Evolutionary conservation across 805 yeast species (phyloP).

Genomic region (Saccharomyces kudriavzevii): DNA sequence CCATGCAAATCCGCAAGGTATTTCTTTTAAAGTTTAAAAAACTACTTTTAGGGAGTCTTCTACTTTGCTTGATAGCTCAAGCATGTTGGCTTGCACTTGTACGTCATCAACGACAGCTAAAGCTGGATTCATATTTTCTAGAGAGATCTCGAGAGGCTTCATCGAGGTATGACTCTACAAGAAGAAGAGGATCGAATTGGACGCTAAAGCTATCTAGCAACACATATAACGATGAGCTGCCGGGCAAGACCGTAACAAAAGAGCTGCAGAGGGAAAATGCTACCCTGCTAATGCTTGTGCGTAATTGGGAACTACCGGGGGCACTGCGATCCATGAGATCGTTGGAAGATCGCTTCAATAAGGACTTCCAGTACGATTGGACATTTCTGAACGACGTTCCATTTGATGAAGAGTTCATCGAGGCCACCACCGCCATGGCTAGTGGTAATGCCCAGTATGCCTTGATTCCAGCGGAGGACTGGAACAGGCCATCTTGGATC

Average conservation of each 20-base stretch:
- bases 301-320: slow-evolving; percentile 70
- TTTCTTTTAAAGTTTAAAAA: not conserved
- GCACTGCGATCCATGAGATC: slow-evolving; percentile 72
- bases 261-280: slow-evolving; percentile 46
- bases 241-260: slow-evolving; percentile 1
- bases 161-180: slow-evolving; percentile 10
- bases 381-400: slow-evolving; percentile 70
- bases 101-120: not conserved
- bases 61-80: not conserved
- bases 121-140: not conserved
- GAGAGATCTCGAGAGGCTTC: slow-evolving; percentile 11
- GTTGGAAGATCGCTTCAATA: slow-evolving; percentile 67
- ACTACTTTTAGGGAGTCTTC: not conserved
- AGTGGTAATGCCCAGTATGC: slow-evolving; percentile 61
- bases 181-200: slow-evolving; percentile 6
- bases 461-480: slow-evolving; percentile 54
- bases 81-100: not conserved
- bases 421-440: slow-evolving; percentile 52
- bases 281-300: slow-evolving; percentile 75
- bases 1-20: not conserved
- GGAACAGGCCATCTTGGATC: slow-evolving; percentile 71
- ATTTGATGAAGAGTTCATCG: slow-evolving; percentile 54
- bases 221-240: slow-evolving; percentile 16
- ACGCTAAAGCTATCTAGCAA: slow-evolving; percentile 24
- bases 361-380: slow-evolving; percentile 63